These are phyloP conservation scores for Ilyonectria sp. DNA, from an alignment of 2,329 filamentous ascomycete genomes.

Conservation along the genomic window DNA sequence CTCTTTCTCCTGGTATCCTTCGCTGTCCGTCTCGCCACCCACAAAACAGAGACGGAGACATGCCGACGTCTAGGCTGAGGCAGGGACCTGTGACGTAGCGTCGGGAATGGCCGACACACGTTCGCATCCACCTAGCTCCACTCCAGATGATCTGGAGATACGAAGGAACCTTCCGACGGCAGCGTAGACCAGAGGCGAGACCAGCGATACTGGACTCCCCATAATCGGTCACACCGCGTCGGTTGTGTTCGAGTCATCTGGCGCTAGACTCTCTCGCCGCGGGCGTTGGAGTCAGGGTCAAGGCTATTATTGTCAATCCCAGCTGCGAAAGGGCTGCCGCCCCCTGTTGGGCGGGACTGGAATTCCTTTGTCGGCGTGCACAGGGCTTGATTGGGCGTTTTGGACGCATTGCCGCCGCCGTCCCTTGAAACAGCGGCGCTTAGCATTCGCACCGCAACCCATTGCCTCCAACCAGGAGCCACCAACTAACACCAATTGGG, in stretches of 20 bases:
- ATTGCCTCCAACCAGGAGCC: slow-evolving; percentile 1
- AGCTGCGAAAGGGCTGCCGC: not conserved
- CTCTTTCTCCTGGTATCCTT: not conserved
- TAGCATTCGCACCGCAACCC: slow-evolving; percentile 15
- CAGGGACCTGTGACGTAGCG: slow-evolving; percentile 25
- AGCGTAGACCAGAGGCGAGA: not conserved
- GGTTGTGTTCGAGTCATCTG: slow-evolving; percentile 8
- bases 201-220: not conserved
- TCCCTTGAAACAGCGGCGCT: slow-evolving; percentile 21
- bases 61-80: not conserved
- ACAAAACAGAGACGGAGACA: not conserved
- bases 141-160: slow-evolving; percentile 5
- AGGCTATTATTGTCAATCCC: slow-evolving; percentile 6
- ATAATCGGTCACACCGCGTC: slow-evolving; percentile 13
- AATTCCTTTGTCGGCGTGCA: not conserved
- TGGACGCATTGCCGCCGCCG: slow-evolving; percentile 22
- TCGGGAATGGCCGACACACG: slow-evolving; percentile 23
- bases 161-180: not conserved
- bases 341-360: not conserved
- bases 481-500: slow-evolving; percentile 3
- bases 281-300: slow-evolving; percentile 20
- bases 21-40: not conserved
- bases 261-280: slow-evolving; percentile 1
- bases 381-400: slow-evolving; percentile 19
- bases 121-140: slow-evolving; percentile 26